phyloP scores from a whole-genome alignment of 2,329 filamentous ascomycete species.

The Mycosphaerella sp. region DNA sequence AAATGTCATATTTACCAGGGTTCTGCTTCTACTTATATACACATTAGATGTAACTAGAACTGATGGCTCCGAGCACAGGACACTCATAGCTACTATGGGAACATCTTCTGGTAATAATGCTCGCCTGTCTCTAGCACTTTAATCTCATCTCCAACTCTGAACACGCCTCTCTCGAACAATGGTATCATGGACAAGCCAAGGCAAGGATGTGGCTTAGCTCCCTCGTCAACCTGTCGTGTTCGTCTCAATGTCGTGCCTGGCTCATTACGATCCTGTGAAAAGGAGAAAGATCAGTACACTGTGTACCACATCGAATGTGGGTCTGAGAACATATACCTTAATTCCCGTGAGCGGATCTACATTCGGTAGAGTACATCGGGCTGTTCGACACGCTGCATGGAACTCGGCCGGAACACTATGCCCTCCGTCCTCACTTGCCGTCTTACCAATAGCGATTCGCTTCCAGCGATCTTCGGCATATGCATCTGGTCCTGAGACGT shows the following conservation, averaged over 20 bases:
- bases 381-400: slow-evolving; percentile 57
- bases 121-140: slow-evolving; percentile 30
- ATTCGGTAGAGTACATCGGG: slow-evolving; percentile 66
- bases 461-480: slow-evolving; percentile 70
- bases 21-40: neutral
- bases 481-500: slow-evolving; percentile 56
- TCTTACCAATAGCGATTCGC: slow-evolving; percentile 45
- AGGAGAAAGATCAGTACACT: no score
- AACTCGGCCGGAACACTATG: slow-evolving; percentile 34
- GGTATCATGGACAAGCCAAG: slow-evolving; percentile 34
- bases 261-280: slow-evolving; percentile 29
- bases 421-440: neutral
- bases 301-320: no score
- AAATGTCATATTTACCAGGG: no score
- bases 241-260: slow-evolving; percentile 29
- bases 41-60: neutral
- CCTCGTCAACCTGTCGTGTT: slow-evolving; percentile 30
- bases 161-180: slow-evolving; percentile 25
- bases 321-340: slow-evolving; percentile 12
- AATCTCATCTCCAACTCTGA: slow-evolving; percentile 31
- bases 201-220: slow-evolving; percentile 30
- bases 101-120: slow-evolving; percentile 32
- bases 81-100: slow-evolving; percentile 4
- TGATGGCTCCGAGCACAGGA: no score
- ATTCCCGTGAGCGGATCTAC: slow-evolving; percentile 58